These are phyloP conservation scores for Cryptosporidium ubiquitum DNA, from an alignment of 169 alveolate genomes.

Conservation along the genomic window DNA sequence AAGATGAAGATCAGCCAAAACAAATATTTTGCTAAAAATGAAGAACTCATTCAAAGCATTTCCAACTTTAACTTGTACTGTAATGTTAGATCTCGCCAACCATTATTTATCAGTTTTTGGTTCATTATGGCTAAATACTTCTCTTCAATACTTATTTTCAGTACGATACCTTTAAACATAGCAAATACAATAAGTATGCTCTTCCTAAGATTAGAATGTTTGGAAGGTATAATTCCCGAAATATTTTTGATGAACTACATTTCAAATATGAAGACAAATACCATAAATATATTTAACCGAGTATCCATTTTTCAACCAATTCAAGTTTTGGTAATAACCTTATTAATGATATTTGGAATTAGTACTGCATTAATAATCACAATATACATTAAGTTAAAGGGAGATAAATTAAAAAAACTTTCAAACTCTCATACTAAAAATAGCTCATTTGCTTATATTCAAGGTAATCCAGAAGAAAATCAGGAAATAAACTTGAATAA, in stretches of 20 bases:
- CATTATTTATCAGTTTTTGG: constrained; percentile 56
- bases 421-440: no score
- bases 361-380: background rate
- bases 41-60: constrained; percentile 5
- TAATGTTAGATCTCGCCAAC: constrained; percentile 64
- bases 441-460: background rate
- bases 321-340: constrained; percentile 2
- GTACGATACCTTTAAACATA: constrained; percentile 57
- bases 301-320: constrained; percentile 56
- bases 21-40: background rate
- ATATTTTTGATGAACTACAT: background rate
- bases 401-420: background rate
- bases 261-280: background rate
- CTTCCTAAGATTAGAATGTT: constrained; percentile 24
- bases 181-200: background rate
- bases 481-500: constrained; percentile 23
- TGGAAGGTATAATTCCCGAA: constrained; percentile 21
- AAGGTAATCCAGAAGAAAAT: background rate
- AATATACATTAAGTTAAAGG: background rate
- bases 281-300: background rate
- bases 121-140: constrained; percentile 52
- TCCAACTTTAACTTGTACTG: constrained; percentile 54
- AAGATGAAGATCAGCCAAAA: background rate
- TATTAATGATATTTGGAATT: background rate
- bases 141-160: constrained; percentile 23